Evolutionary conservation across 2,329 filamentous ascomycete species (phyloP).

Genomic region (Seiridium unicorne): DNA sequence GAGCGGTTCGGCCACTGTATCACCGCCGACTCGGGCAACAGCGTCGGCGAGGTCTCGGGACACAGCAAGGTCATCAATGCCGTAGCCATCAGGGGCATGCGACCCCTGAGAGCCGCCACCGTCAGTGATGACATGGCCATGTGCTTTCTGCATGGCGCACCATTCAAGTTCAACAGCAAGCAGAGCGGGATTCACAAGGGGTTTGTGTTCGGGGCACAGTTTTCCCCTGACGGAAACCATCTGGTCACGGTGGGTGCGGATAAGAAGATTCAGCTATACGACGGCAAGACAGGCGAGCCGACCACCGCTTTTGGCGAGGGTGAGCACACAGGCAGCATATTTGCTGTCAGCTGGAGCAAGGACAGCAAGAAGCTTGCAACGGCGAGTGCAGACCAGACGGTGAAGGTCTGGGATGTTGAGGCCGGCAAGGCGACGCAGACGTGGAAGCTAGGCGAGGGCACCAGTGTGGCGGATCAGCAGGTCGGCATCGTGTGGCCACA

Average conservation of each 20-base stretch:
- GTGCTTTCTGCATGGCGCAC: slow-evolving; percentile 90
- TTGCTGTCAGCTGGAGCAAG: slow-evolving; percentile 84
- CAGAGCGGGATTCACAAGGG: slow-evolving; percentile 76
- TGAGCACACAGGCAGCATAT: slow-evolving; percentile 91
- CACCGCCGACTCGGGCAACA: slow-evolving; percentile 93
- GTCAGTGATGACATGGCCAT: slow-evolving; percentile 86
- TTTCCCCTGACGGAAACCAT: slow-evolving; percentile 80
- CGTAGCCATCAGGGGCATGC: slow-evolving; percentile 83
- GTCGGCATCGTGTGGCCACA: slow-evolving; percentile 90
- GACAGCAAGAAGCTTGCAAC: slow-evolving; percentile 88
- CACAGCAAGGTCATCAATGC: slow-evolving; percentile 90
- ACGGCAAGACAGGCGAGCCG: slow-evolving; percentile 90
- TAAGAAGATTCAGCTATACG: slow-evolving; percentile 87
- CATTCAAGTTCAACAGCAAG: slow-evolving; percentile 94
- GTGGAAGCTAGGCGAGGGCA: slow-evolving; percentile 80
- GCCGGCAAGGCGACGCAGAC: slow-evolving; percentile 73
- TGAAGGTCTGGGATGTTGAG: slow-evolving; percentile 91
- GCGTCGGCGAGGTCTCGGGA: slow-evolving; percentile 88
- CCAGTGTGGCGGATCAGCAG: slow-evolving; percentile 81
- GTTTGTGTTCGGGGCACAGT: slow-evolving; percentile 84
- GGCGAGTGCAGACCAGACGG: slow-evolving; percentile 89
- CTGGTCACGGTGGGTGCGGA: slow-evolving; percentile 93
- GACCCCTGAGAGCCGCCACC: slow-evolving; percentile 88
- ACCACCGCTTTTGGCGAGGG: slow-evolving; percentile 75
- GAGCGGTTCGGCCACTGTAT: slow-evolving; percentile 93